Evolutionary conservation across 192 early-diverging fungal genomes (phyloP), one percentile per base, ranked within the genome.

Genomic region (Backusella macrospora): DNA sequence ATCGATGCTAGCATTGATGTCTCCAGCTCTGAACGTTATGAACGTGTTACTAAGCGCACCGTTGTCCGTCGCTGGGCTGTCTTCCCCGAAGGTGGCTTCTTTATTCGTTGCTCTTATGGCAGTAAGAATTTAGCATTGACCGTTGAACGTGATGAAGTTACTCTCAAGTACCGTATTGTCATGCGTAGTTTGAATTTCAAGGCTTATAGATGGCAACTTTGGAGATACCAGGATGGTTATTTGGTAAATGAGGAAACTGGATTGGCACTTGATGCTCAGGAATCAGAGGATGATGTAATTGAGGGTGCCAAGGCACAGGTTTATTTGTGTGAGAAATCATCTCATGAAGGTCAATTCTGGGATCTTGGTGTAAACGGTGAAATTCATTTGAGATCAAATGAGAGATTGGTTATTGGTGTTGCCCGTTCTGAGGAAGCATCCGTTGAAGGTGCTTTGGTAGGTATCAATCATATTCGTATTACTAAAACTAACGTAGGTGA

Each of bases 31-130:
- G 49, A 72, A 9, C 70, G 76, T 23, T 77, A 77, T 65, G 46
- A 72, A 38, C 70, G 70, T 39, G 59, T 44, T n/a, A 67, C 40
- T 26, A 71, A 77, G 70, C 43, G 48, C 23, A 72, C 66, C 4
- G 42, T 74, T 34, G 63, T 71, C 18, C 78, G 78, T 38, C 73
- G 78, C 7, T 79, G 73, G 73, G 78, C 68, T 55, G 23, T 71
- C 4, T 79, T 79, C 78, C 78, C 78, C 34, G 70, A 79, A 21
- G 68, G 64, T 4, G 29, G 26, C 10, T 74, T 79, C 68, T 79
- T 79, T 72, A 55, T 79, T 46, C 68, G 73, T n/a, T 21, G 43
- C n/a, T 37, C 45, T 37, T 23, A 74, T 49, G 73, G 69, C 23
- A 47, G 40, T 26, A 68, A 74, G n/a, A 37, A 65, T 9, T 45